Evolutionary conservation across 805 yeast genomes (phyloP).

Genomic region (Candida berthetii): DNA sequence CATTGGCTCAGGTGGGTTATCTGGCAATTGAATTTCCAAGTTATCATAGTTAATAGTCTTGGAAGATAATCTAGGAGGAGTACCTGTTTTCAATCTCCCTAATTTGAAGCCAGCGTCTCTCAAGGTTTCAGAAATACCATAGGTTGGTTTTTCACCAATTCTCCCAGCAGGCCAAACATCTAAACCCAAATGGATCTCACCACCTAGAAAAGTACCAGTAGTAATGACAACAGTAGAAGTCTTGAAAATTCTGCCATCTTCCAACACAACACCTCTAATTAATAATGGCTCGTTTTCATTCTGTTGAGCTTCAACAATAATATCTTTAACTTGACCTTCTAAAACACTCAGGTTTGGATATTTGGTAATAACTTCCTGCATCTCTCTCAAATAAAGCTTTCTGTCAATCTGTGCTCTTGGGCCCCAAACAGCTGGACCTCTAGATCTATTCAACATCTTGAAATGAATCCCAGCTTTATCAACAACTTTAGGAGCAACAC

Average conservation of each 20-base stretch:
- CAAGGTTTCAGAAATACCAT: slow-evolving; percentile 80
- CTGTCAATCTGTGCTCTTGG: slow-evolving; percentile 97
- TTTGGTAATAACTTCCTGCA: slow-evolving; percentile 60
- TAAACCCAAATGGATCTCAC: slow-evolving; percentile 90
- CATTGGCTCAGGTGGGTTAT: slow-evolving; percentile 84
- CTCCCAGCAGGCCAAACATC: slow-evolving; percentile 83
- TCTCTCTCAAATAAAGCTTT: slow-evolving; percentile 63
- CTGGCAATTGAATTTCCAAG: slow-evolving; percentile 74
- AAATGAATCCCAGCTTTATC: slow-evolving; percentile 93
- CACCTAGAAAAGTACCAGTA: slow-evolving; percentile 93
- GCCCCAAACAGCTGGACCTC: slow-evolving; percentile 98
- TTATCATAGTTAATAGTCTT: slow-evolving; percentile 61
- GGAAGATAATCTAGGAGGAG: slow-evolving; percentile 85
- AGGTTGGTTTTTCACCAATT: slow-evolving; percentile 87
- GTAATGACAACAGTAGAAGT: slow-evolving; percentile 77
- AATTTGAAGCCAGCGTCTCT: slow-evolving; percentile 70
- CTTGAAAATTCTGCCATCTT: slow-evolving; percentile 53
- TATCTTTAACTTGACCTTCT: slow-evolving; percentile 80
- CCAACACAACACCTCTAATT: slow-evolving; percentile 69
- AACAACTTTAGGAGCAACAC: slow-evolving; percentile 79
- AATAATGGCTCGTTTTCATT: slow-evolving; percentile 14
- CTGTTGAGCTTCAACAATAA: slow-evolving; percentile 47
- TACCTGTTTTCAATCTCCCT: slow-evolving; percentile 93
- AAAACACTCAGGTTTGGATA: slow-evolving; percentile 49
- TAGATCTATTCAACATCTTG: slow-evolving; percentile 75